Evolutionary conservation across 106 monocot species (phyloP), one percentile per base, ranked within the genome.

Genomic region (Alisma plantagoaquatica): DNA sequence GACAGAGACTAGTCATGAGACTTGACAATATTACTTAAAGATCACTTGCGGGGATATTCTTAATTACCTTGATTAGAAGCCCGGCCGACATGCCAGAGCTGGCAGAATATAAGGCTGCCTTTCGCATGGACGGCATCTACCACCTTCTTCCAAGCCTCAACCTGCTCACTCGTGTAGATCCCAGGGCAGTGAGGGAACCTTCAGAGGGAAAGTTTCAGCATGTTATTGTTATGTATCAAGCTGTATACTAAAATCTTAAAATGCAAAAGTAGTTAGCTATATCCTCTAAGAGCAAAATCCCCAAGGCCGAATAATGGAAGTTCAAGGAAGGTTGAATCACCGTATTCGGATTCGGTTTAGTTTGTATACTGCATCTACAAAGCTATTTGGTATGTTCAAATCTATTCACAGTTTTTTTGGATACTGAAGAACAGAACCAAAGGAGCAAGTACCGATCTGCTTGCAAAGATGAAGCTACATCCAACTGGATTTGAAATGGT

Each of bases 51-150:
- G n/a, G n/a, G n/a, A n/a, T n/a, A n/a, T n/a, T n/a, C n/a, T n/a
- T n/a, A 38, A 38, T 1, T 48, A 94, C 87, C 77, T 68, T 80
- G 69, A 51, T 79, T 75, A 56, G 96, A 98, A 59, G 89, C 96
- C 17, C 89, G 81, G 6, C 96, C 96, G 18, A 89, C 88, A 72
- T 96, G 96, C 96, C 96, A 98, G 18, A 98, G 72, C 71, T 89
- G 96, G 52, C 96, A 98, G 52, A 98, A 98, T 26, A 98, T 81
- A 57, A 89, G 69, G 63, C 81, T 69, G 41, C 89, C 89, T 63
- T 85, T 85, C 31, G 80, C 84, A 67, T 89, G 96, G 21, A 98
- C 96, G 5, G 96, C 89, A 33, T 98, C 76, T 31, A 98, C 96
- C 23, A 98, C 96, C 63, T 85, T 85, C 73, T 77, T 98, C 96